phyloP scores from a whole-genome alignment of 768 basidiomycete species.

The Suillus plorans region DNA sequence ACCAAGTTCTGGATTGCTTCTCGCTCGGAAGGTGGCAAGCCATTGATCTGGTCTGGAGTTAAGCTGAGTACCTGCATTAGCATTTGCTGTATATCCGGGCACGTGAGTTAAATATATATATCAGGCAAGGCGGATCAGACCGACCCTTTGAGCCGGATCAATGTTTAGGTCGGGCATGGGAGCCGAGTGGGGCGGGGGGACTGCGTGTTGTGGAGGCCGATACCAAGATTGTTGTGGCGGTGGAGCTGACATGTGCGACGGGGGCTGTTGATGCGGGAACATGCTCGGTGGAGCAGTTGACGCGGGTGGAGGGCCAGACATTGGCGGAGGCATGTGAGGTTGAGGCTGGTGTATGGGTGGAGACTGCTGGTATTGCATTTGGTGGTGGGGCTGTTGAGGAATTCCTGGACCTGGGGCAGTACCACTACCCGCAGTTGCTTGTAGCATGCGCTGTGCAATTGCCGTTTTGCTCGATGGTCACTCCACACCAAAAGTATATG shows the following conservation, averaged over 20 bases:
- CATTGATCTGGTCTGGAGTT: constrained; percentile 80
- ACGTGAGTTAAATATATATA: constrained; percentile 15
- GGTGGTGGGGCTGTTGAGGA: constrained; percentile 32
- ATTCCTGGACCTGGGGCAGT: constrained; percentile 23
- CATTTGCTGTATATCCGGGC: constrained; percentile 56
- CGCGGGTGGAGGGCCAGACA: constrained; percentile 28
- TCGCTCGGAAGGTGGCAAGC: constrained; percentile 74
- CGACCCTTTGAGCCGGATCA: constrained; percentile 52
- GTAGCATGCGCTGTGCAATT: constrained; percentile 49
- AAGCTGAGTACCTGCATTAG: constrained; percentile 83
- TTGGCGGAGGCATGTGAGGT: constrained; percentile 32
- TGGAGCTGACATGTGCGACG: constrained; percentile 25
- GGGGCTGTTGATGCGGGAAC: constrained; percentile 28
- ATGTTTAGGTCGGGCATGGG: constrained; percentile 38
- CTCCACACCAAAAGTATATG: constrained; percentile 10
- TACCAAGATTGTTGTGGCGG: constrained; percentile 32
- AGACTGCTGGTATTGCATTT: constrained; percentile 31
- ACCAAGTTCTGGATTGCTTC: constrained; percentile 82
- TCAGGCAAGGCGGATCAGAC: constrained; percentile 20
- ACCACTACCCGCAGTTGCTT: constrained; percentile 36
- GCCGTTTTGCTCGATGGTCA: constrained; percentile 7
- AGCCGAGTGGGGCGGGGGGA: constrained; percentile 29
- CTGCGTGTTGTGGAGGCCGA: constrained; percentile 18
- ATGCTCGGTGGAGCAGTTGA: constrained; percentile 22
- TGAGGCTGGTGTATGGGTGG: constrained; percentile 33